Percentiles rank a stretch among this genome's conserved stretches.
phyloP scores from a whole-genome alignment of 305 asterid species.

The Fraxinus xanthoxyloides region DNA sequence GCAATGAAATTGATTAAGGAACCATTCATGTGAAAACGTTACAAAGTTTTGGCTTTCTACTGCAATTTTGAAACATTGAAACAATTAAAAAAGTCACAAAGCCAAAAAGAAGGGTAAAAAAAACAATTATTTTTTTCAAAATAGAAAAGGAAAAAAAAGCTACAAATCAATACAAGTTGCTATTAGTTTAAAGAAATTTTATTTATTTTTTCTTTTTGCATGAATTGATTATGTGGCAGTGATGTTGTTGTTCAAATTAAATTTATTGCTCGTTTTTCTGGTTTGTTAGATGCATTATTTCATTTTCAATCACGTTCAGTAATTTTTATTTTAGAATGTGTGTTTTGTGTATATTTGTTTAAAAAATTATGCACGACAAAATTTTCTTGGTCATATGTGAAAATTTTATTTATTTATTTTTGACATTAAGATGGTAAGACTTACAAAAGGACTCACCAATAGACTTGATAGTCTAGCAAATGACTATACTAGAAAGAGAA shows the following conservation, averaged over 20 bases:
- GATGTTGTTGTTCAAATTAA: background rate
- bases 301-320: background rate
- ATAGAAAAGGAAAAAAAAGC: background rate
- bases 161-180: too few species aligned
- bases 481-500: background rate
- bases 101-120: background rate
- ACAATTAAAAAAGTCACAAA: background rate
- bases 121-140: background rate
- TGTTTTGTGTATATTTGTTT: background rate
- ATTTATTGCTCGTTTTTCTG: background rate
- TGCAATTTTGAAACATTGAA: background rate
- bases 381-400: background rate
- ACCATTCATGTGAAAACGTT: background rate
- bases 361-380: background rate
- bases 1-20: background rate
- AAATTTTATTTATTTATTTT: too few species aligned
- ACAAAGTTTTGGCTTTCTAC: background rate
- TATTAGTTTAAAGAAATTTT: too few species aligned
- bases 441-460: background rate
- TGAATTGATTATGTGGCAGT: background rate
- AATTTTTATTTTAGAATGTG: too few species aligned
- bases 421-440: background rate
- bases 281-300: background rate
- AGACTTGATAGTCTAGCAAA: background rate
- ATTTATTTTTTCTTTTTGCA: too few species aligned